Conservation (phyloP, 345 rosid species). For the Dovyalis caffra region DNA sequence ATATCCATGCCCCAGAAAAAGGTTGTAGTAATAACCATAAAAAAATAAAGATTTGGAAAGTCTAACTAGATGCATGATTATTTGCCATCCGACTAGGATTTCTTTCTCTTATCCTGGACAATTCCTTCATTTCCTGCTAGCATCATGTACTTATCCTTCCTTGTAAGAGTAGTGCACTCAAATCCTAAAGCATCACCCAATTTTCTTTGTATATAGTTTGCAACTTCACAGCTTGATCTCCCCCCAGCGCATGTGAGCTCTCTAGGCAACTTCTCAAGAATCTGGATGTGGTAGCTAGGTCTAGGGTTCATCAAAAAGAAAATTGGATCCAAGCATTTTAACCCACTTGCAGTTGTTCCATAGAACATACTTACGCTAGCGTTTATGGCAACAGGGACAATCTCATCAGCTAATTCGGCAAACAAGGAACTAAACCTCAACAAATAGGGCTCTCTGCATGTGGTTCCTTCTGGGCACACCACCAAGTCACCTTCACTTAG, state of each 20-base stretch:
- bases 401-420: slow-evolving; percentile 79
- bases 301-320: slow-evolving; percentile 32
- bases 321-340: slow-evolving; percentile 28
- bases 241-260: slow-evolving; percentile 27
- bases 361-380: slow-evolving; percentile 26
- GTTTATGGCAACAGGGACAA: slow-evolving; percentile 33
- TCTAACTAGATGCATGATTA: too few species aligned
- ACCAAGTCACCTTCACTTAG: slow-evolving; percentile 78
- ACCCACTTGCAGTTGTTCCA: slow-evolving; percentile 32
- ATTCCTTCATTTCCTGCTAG: slow-evolving; percentile 32
- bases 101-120: background rate
- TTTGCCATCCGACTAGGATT: too few species aligned
- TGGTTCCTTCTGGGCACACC: slow-evolving; percentile 96
- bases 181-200: slow-evolving; percentile 26
- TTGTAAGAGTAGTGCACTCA: slow-evolving; percentile 26
- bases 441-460: slow-evolving; percentile 86
- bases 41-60: too few species aligned
- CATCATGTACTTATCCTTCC: slow-evolving; percentile 32
- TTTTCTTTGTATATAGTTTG: slow-evolving; percentile 24
- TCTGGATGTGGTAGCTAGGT: slow-evolving; percentile 16
- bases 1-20: too few species aligned
- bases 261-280: slow-evolving; percentile 27
- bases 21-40: too few species aligned
- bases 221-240: slow-evolving; percentile 24
- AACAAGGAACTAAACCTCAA: slow-evolving; percentile 88